Evolutionary conservation across 2,329 filamentous ascomycete genomes (phyloP).

Genomic region (Fusarium tjaetaba): DNA sequence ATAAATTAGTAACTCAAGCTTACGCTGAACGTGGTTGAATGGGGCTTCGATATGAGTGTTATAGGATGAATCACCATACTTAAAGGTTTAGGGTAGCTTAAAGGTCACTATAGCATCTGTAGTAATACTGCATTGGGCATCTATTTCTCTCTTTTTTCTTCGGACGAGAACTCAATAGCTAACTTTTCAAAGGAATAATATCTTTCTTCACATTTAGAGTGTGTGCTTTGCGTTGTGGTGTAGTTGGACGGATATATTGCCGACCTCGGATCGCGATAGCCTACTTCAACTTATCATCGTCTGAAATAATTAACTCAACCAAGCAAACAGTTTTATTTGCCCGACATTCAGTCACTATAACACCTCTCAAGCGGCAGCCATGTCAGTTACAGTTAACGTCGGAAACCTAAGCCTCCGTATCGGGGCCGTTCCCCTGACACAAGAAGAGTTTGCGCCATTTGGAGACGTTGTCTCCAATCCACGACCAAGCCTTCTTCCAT

Average conservation of each 20-base stretch:
- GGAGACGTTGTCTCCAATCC: conserved; percentile 86
- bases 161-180: not conserved
- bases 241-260: not conserved
- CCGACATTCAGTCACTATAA: not conserved
- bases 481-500: conserved; percentile 63
- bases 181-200: not conserved
- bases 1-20: not conserved
- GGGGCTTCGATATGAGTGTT: not conserved
- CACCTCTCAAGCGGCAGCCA: conserved; percentile 5
- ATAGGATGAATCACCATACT: not conserved
- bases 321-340: not conserved
- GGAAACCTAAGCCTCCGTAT: conserved; percentile 51
- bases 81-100: not conserved
- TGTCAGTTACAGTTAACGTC: conserved; percentile 43
- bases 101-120: not conserved
- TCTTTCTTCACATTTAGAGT: not conserved
- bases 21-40: not conserved
- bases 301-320: conserved; percentile 3
- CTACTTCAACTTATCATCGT: not conserved
- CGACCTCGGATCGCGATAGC: conserved; percentile 13
- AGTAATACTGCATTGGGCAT: not conserved
- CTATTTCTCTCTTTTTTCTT: not conserved
- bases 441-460: conserved; percentile 77
- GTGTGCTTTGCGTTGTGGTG: conserved; percentile 55
- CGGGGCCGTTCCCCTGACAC: conserved; percentile 72